Evolutionary conservation across 495 filamentous ascomycete genomes (phyloP).

Genomic region (Bacidia gigantensis): DNA sequence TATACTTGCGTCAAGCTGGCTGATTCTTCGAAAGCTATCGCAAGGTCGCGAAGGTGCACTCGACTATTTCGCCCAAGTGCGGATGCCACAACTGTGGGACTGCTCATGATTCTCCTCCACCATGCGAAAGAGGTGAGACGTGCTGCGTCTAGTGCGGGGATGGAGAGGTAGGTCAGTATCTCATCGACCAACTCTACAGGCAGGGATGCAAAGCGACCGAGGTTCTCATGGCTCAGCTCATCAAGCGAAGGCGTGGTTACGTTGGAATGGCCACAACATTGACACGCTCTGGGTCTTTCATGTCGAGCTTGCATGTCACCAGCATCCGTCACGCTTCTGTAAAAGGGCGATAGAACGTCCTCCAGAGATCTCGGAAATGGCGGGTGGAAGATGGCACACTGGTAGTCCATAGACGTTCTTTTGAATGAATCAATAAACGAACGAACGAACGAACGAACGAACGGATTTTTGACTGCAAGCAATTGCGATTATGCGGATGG

Average conservation of each 20-base stretch:
- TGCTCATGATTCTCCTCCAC: conserved; percentile 7
- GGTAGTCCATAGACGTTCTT: not conserved
- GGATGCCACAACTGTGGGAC: not conserved
- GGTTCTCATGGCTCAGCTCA: not conserved
- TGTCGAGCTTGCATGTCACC: too few relatives aligned
- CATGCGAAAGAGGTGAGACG: conserved; percentile 5
- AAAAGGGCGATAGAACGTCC: not conserved
- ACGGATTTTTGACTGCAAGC: not conserved
- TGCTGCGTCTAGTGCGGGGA: conserved; percentile 8
- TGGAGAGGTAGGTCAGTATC: conserved; percentile 6
- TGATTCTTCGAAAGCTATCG: conserved; percentile 1
- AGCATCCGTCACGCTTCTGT: not conserved
- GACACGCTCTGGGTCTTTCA: too few relatives aligned
- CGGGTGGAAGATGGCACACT: not conserved
- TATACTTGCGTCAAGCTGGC: conserved; percentile 1
- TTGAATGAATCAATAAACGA: not conserved
- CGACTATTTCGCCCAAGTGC: not conserved
- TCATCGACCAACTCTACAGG: not conserved
- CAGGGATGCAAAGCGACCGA: not conserved
- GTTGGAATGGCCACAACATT: not conserved
- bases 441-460: not conserved
- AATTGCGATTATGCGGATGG: too few relatives aligned
- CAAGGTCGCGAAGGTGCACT: not conserved
- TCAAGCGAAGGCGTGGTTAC: not conserved
- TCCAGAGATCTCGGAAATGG: not conserved